Evolutionary conservation across 2,329 filamentous ascomycete species (phyloP), one percentile per base, ranked within the genome.

Genomic region (Knufia petricola): DNA sequence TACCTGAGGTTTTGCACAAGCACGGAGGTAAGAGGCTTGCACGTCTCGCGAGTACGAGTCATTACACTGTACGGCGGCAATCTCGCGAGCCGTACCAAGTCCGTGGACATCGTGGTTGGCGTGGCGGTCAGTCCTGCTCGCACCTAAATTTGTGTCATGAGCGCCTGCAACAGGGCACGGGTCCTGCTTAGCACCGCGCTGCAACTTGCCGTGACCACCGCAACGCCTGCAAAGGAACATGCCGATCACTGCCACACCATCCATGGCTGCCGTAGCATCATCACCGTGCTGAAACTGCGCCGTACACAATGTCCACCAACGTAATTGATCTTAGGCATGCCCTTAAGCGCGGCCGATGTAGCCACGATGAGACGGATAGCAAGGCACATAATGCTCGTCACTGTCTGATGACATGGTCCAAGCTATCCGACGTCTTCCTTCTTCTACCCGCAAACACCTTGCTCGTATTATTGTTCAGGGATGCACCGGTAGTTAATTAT

Each of bases 211-310:
- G 37, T 40, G 37, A 40, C 19, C 37, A 40, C 15, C 34, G 34
- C 7, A 38, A 20, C 12, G 6, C 17, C 34, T 38, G 34, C 17
- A 38, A 38, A n/a, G 8, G 8, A n/a, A n/a, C n/a, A n/a, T 28
- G 24, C 21, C 19, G 21, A 3, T 42, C 39, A 9, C 10, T 13
- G 24, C 39, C n/a, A n/a, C n/a, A n/a, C n/a, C n/a, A n/a, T n/a
- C n/a, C n/a, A n/a, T n/a, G n/a, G n/a, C n/a, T n/a, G 15, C 39
- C 39, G 15, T 42, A n/a, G 39, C 39, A 42, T 42, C 39, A 42
- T 42, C 39, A 28, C 21, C 13, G 8, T 12, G 3, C 19, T 21
- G 37, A 28, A 10, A 28, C 21, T 9, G 24, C 24, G 39, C 39
- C 12, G 15, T 26, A 26, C 13, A 6, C 20, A 24, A 15, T 36